phyloP scores from a whole-genome alignment of 805 yeast genomes.

The Saturnispora hagleri region DNA sequence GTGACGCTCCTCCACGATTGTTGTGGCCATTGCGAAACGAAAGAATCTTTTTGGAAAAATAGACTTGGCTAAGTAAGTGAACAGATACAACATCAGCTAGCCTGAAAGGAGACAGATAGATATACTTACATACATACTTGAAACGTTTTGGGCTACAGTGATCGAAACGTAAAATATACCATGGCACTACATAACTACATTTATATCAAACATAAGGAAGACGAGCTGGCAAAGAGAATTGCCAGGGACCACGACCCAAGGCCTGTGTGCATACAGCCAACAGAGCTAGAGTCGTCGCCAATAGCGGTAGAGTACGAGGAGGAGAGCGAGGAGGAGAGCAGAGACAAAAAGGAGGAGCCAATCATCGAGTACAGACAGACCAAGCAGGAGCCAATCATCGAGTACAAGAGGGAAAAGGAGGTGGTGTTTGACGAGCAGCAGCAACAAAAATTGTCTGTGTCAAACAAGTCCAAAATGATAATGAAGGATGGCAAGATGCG shows the following conservation, averaged over 20 bases:
- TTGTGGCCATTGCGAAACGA: not conserved
- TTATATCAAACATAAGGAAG: constrained; percentile 33
- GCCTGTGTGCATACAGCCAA: constrained; percentile 11
- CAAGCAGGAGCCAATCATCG: not conserved
- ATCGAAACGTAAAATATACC: not conserved
- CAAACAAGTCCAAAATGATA: constrained; percentile 5
- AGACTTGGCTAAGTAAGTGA: no score
- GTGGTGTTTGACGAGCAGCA: constrained; percentile 4
- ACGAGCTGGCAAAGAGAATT: constrained; percentile 25
- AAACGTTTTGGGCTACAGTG: not conserved
- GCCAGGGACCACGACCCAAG: constrained; percentile 30
- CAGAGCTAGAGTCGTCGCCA: not conserved
- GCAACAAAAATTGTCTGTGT: not conserved
- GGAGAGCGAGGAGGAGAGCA: not conserved
- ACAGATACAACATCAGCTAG: no score
- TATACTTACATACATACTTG: not conserved
- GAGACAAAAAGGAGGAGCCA: not conserved
- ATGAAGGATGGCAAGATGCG: constrained; percentile 13
- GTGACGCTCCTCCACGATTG: not conserved
- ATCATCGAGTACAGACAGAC: not conserved
- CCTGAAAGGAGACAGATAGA: not conserved
- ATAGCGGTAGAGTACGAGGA: constrained; percentile 6
- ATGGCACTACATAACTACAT: constrained; percentile 40
- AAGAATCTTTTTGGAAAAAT: not conserved
- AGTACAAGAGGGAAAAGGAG: not conserved